A percentile compares a stretch with the other conserved stretches of the same genome.
phyloP scores from a whole-genome alignment of 805 yeast genomes.

The Yamadazyma philogaea region DNA sequence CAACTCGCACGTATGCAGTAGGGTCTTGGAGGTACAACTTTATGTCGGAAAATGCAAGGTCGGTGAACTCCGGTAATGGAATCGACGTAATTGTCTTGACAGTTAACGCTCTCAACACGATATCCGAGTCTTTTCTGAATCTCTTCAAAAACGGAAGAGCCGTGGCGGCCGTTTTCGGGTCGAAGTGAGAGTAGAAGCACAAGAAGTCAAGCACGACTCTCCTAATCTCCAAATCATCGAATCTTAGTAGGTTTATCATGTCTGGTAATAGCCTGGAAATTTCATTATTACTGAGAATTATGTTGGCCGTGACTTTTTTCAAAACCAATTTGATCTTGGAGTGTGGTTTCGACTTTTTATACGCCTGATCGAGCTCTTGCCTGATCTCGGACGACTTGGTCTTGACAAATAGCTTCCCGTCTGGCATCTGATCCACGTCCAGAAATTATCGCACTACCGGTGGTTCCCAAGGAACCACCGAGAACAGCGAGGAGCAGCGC shows the following conservation, averaged over 20 bases:
- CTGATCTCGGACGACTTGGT: constrained; percentile 38
- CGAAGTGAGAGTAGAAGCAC: constrained; percentile 54
- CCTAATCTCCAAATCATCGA: constrained; percentile 64
- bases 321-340: constrained; percentile 39
- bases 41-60: constrained; percentile 44
- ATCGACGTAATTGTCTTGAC: constrained; percentile 63
- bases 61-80: constrained; percentile 49
- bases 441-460: background rate
- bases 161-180: constrained; percentile 51
- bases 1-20: constrained; percentile 61
- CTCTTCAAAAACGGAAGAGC: constrained; percentile 54
- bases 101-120: constrained; percentile 56
- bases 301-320: constrained; percentile 75
- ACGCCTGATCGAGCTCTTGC: constrained; percentile 43
- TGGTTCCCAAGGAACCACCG: too few relatives aligned
- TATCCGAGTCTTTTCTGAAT: constrained; percentile 50
- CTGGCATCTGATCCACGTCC: constrained; percentile 25
- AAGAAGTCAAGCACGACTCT: constrained; percentile 69
- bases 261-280: constrained; percentile 67
- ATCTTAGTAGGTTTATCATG: constrained; percentile 49
- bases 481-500: too few relatives aligned
- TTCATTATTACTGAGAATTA: constrained; percentile 79
- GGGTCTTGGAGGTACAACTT: constrained; percentile 36
- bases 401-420: constrained; percentile 38
- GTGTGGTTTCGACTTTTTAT: constrained; percentile 40